Percentiles rank a stretch among this genome's conserved stretches.
Conservation (phyloP, 495 filamentous ascomycete species). For the Jackrogersella minutella region DNA sequence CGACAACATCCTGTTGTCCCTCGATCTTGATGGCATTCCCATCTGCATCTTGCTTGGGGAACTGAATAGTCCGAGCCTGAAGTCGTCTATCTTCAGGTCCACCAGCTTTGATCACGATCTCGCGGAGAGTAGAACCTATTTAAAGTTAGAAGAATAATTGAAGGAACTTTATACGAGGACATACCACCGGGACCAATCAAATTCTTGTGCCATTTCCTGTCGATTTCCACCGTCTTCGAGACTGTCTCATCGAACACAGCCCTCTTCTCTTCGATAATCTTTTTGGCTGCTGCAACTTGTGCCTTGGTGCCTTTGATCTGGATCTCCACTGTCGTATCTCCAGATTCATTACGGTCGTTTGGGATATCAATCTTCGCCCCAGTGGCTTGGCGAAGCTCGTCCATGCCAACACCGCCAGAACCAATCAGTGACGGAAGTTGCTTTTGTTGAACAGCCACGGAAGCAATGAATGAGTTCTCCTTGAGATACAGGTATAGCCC, state of each 20-base stretch:
- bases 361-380: constrained; percentile 92
- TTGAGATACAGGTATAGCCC: constrained; percentile 84
- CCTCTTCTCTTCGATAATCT: constrained; percentile 81
- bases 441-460: constrained; percentile 83
- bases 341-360: constrained; percentile 61
- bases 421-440: constrained; percentile 92
- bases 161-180: constrained; percentile 35
- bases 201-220: constrained; percentile 88
- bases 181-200: constrained; percentile 90
- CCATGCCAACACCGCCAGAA: constrained; percentile 86
- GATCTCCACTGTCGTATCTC: constrained; percentile 78
- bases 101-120: constrained; percentile 86
- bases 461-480: constrained; percentile 80
- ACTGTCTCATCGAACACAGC: constrained; percentile 87
- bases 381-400: constrained; percentile 81
- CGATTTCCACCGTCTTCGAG: constrained; percentile 81
- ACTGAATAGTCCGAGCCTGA: constrained; percentile 85
- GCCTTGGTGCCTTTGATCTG: constrained; percentile 88
- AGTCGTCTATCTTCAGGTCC: constrained; percentile 84
- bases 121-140: constrained; percentile 83
- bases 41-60: constrained; percentile 81
- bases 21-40: constrained; percentile 87
- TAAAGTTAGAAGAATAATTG: constrained; percentile 47
- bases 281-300: constrained; percentile 89
- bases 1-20: constrained; percentile 80